Evolutionary conservation across 2,329 filamentous ascomycete genomes (phyloP), one percentile per base, ranked within the genome.

Genomic region (Xylariaceae sp.): DNA sequence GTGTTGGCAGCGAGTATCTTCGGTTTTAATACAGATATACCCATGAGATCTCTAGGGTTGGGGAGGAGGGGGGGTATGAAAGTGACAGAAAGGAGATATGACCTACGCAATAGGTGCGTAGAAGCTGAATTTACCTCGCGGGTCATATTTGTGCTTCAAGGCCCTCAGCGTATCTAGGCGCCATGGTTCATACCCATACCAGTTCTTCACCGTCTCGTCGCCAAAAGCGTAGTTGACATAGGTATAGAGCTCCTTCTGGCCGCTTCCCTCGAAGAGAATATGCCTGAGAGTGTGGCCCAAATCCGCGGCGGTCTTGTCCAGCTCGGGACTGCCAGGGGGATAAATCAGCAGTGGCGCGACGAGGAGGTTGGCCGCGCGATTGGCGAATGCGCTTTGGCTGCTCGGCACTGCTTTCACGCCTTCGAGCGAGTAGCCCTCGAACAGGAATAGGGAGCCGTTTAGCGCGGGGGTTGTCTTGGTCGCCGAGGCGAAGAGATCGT

Each of bases 401-500:
- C 24, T 34, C 1, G 40, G 36, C 1, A 57, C 19, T 0, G 45
- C 50, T 29, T 48, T 36, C 5, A 56, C 44, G 2, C 36, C 53
- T 14, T 55, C 36, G 12, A 39, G 2, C 1, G 48, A 31, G 19
- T 50, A 53, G 1, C 47, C 50, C 31, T 59, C 56, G 27, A 51
- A 51, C 4, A 56, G 19, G 16, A 57, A 28, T 3, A 40, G 7
- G 1, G 50, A 57, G 4, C 21, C 14, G 34, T 60, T 61, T 24
- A 11, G 11, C 0, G 49, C 48, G 0, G 63, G 59, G 11, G 48
- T 48, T 3, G 52, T 47, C 1, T 53, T 50, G n/a, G 62, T 52
- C 1, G 54, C 54, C 1, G 59, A 43, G 0, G 60, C 55, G 44
- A 63, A 69, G 6, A 63, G 36, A 3, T 64, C 56, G 36, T 63